Percentiles rank a stretch among this genome's conserved stretches.
These are phyloP conservation scores for Chaetomium sp. DNA, from an alignment of 2,329 filamentous ascomycete genomes.

Conservation along the genomic window DNA sequence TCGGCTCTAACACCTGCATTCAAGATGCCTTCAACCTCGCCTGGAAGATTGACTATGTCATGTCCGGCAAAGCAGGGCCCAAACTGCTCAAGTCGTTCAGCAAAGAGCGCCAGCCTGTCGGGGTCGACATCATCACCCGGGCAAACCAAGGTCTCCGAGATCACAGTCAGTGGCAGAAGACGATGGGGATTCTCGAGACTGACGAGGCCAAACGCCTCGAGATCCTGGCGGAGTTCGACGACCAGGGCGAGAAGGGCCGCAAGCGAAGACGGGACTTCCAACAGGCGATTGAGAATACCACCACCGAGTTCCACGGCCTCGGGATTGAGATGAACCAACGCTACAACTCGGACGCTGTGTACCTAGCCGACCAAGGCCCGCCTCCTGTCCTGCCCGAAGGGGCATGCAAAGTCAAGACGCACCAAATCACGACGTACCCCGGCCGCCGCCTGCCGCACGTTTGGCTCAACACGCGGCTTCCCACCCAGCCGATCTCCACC, in stretches of 20 bases:
- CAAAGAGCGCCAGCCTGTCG: conserved; percentile 53
- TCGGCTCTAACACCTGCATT: conserved; percentile 61
- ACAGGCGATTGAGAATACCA: conserved; percentile 46
- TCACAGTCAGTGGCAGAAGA: conserved; percentile 50
- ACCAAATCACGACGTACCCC: conserved; percentile 57
- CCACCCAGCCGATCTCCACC: conserved; percentile 54
- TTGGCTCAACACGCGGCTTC: conserved; percentile 58
- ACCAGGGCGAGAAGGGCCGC: conserved; percentile 43
- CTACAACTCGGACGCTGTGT: conserved; percentile 52
- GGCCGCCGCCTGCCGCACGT: conserved; percentile 63
- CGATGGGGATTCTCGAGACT: conserved; percentile 48
- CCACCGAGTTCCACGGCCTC: conserved; percentile 56
- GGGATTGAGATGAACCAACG: conserved; percentile 63
- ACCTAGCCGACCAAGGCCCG: conserved; percentile 46
- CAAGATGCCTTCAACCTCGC: conserved; percentile 60
- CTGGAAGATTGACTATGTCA: conserved; percentile 57
- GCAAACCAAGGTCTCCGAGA: conserved; percentile 61
- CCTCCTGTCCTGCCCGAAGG: conserved; percentile 40
- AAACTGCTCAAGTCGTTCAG: conserved; percentile 48
- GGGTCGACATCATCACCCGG: conserved; percentile 51
- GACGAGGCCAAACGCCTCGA: conserved; percentile 44
- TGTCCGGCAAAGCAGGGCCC: conserved; percentile 43
- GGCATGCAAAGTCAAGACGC: conserved; percentile 41
- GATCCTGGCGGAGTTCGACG: conserved; percentile 47
- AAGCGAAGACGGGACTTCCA: conserved; percentile 45